Conservation (phyloP, 768 basidiomycete genomes). For the Sporobolomyces phaffii region DNA sequence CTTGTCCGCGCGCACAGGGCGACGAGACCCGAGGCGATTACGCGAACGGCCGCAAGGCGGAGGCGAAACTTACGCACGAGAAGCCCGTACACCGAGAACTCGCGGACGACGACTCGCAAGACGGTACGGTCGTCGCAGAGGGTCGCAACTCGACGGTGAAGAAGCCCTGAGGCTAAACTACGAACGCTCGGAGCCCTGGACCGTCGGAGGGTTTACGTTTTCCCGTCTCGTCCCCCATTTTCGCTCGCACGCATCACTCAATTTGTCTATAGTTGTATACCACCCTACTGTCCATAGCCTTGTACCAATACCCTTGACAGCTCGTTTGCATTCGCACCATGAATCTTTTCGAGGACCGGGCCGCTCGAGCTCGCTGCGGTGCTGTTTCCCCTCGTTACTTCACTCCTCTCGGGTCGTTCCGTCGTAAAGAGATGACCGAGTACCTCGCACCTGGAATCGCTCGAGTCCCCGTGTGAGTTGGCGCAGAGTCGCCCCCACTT, state of each 20-base stretch:
- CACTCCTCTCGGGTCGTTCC: too few species aligned
- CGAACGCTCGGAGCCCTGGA: too few species aligned
- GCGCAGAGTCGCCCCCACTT: too few species aligned
- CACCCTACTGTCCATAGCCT: too few species aligned
- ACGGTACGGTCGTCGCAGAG: slow-evolving; percentile 18
- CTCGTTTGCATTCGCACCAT: too few species aligned
- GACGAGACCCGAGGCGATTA: slow-evolving; percentile 22
- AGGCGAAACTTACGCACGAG: slow-evolving; percentile 5
- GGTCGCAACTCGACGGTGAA: neutral
- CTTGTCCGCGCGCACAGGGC: slow-evolving; percentile 8
- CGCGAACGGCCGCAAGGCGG: slow-evolving; percentile 15
- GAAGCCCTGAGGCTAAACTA: neutral
- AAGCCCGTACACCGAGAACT: slow-evolving; percentile 35
- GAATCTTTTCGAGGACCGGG: too few species aligned
- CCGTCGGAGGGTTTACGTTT: too few species aligned
- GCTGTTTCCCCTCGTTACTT: too few species aligned
- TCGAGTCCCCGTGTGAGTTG: neutral
- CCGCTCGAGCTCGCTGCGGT: too few species aligned
- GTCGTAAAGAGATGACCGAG: neutral
- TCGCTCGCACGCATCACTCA: too few species aligned
- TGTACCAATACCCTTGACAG: too few species aligned
- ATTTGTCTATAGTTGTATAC: too few species aligned
- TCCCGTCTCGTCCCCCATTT: neutral
- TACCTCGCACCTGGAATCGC: neutral
- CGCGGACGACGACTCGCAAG: slow-evolving; percentile 23